Evolutionary conservation across 73 alveolate genomes (phyloP).

Genomic region (Uronychia setigera): DNA sequence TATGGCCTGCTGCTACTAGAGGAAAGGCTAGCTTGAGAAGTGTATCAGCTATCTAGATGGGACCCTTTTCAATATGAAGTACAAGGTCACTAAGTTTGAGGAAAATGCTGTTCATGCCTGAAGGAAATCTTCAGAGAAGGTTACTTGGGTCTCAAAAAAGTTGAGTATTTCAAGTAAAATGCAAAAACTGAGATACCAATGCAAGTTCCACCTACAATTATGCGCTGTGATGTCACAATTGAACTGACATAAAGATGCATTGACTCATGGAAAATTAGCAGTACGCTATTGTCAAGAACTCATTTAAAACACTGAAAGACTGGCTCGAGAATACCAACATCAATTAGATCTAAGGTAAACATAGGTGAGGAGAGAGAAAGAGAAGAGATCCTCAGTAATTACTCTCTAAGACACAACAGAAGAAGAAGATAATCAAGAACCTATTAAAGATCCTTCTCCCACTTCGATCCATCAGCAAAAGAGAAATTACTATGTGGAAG

Average conservation of each 20-base stretch:
- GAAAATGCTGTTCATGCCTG: neutral
- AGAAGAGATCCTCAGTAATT: neutral
- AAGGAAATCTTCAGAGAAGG: neutral
- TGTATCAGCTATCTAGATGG: conserved; percentile 61
- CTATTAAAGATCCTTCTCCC: too few species aligned
- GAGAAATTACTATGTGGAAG: conserved; percentile 46
- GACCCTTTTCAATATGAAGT: conserved; percentile 48
- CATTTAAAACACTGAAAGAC: conserved; percentile 54
- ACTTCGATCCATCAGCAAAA: too few species aligned
- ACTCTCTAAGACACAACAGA: neutral
- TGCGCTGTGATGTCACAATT: conserved; percentile 90
- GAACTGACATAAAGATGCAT: conserved; percentile 84
- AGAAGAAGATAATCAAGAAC: neutral
- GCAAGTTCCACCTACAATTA: conserved; percentile 86
- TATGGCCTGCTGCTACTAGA: conserved; percentile 56
- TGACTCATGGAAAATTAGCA: conserved; percentile 88
- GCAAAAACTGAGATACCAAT: conserved; percentile 78
- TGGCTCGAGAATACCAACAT: neutral
- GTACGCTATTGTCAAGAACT: conserved; percentile 75
- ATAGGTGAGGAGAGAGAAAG: neutral
- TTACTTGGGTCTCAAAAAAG: neutral
- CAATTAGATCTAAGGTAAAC: neutral
- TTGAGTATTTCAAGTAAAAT: conserved; percentile 61
- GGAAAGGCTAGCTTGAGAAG: conserved; percentile 54
- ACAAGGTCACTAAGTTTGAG: conserved; percentile 56